Evolutionary conservation across 108 stramenopile species (phyloP).

Genomic region (Nannochloropsis salina): DNA sequence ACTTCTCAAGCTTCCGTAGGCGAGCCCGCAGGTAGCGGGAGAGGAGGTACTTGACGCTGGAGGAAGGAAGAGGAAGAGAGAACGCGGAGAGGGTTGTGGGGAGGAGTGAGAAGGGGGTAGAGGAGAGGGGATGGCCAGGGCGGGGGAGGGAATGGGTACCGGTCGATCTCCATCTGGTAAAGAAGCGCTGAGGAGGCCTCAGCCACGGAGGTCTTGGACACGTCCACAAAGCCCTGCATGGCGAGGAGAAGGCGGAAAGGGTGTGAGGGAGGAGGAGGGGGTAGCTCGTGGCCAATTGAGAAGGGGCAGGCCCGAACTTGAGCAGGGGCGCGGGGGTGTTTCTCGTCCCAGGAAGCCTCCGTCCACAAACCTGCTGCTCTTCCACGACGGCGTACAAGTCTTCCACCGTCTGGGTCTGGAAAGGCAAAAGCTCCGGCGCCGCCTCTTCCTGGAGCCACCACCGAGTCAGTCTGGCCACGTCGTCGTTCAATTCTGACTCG

Average conservation of each 20-base stretch:
- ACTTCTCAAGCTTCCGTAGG: not conserved
- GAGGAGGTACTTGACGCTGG: too few relatives aligned
- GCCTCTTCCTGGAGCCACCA: slow-evolving; percentile 13
- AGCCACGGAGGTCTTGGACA: not conserved
- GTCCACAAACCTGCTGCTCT: not conserved
- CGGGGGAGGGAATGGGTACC: not conserved
- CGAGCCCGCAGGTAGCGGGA: not conserved
- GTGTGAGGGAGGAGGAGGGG: not conserved
- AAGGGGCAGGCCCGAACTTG: not conserved
- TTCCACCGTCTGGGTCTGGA: not conserved
- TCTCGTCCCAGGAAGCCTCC: not conserved
- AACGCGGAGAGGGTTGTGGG: not conserved
- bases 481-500: not conserved
- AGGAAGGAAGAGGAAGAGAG: too few relatives aligned
- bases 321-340: not conserved
- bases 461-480: not conserved
- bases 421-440: not conserved
- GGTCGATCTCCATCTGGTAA: not conserved
- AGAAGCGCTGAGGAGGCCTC: not conserved
- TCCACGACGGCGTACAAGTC: not conserved
- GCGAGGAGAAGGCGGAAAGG: not conserved
- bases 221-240: not conserved
- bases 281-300: not conserved
- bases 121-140: too few relatives aligned
- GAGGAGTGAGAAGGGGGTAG: too few relatives aligned